A percentile compares a stretch with the other conserved stretches of the same genome.
These are phyloP conservation scores for Zygoascus tannicola DNA, from an alignment of 805 yeast species.

Conservation along the genomic window DNA sequence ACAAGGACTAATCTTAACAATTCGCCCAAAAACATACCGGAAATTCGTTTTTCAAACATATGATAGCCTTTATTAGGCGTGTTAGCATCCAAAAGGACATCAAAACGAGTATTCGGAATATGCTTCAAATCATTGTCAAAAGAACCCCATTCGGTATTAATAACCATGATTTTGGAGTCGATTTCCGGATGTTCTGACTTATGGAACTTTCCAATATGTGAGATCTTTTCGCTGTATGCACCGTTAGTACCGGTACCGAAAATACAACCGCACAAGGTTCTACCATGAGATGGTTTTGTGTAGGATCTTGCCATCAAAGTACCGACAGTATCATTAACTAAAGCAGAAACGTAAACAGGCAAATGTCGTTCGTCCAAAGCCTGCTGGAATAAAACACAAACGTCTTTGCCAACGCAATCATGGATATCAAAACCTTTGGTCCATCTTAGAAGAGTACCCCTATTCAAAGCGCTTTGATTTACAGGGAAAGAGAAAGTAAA, in stretches of 20 bases:
- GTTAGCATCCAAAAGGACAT: conserved; percentile 54
- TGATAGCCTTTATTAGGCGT: conserved; percentile 84
- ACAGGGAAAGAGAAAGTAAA: conserved; percentile 94
- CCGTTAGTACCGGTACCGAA: conserved; percentile 98
- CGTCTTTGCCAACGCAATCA: conserved; percentile 79
- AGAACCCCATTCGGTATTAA: conserved; percentile 98
- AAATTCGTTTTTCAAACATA: conserved; percentile 84
- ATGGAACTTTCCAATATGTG: conserved; percentile 66
- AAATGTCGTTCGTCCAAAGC: conserved; percentile 51
- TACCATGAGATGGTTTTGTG: conserved; percentile 50
- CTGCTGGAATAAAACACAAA: conserved; percentile 61
- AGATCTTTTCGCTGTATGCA: conserved; percentile 75
- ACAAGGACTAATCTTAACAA: conserved; percentile 63
- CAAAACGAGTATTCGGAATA: conserved; percentile 74
- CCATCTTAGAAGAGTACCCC: conserved; percentile 87
- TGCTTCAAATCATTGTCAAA: conserved; percentile 74
- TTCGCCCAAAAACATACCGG: conserved; percentile 93
- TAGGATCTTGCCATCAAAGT: conserved; percentile 85
- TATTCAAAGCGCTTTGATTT: conserved; percentile 66
- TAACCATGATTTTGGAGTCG: conserved; percentile 50
- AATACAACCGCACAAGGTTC: conserved; percentile 79
- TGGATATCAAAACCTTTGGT: conserved; percentile 87
- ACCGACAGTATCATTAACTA: conserved; percentile 95
- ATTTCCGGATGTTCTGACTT: conserved; percentile 26
- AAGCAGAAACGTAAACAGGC: conserved; percentile 63